A percentile compares a stretch with the other conserved stretches of the same genome.
These are phyloP conservation scores for Cylindrodendrum hubeiense DNA, from an alignment of 2,329 filamentous ascomycete species.

Conservation along the genomic window DNA sequence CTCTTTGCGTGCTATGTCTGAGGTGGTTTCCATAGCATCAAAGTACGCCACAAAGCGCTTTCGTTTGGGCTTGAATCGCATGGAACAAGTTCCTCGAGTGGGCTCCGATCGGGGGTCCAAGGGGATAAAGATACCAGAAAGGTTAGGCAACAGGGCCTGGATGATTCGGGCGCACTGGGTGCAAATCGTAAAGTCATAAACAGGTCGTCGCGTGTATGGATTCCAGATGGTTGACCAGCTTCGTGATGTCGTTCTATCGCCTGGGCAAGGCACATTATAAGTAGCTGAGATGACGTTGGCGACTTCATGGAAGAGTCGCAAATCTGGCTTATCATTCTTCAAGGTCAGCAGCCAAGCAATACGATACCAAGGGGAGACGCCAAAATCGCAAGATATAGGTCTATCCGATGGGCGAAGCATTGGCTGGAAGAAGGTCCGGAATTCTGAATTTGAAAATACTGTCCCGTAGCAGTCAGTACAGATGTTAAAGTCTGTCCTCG, in stretches of 20 bases:
- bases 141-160: constrained; percentile 78
- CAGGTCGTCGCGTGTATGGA: constrained; percentile 70
- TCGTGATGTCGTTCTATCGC: constrained; percentile 65
- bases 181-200: constrained; percentile 82
- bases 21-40: constrained; percentile 69
- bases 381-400: constrained; percentile 82
- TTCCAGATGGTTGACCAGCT: constrained; percentile 84
- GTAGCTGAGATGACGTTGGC: constrained; percentile 67
- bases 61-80: constrained; percentile 69
- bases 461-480: constrained; percentile 84
- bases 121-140: constrained; percentile 75
- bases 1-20: constrained; percentile 62
- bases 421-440: constrained; percentile 71
- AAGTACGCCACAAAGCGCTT: constrained; percentile 71
- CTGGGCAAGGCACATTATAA: constrained; percentile 68
- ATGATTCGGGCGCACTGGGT: constrained; percentile 79
- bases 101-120: constrained; percentile 60
- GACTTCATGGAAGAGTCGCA: constrained; percentile 78
- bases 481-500: constrained; percentile 79
- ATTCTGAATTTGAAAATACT: constrained; percentile 77
- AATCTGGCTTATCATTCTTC: constrained; percentile 74
- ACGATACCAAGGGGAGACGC: constrained; percentile 81
- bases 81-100: constrained; percentile 72
- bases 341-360: constrained; percentile 86
- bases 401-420: constrained; percentile 69